These are phyloP conservation scores for Phycomyces nitens DNA, from an alignment of 192 early-diverging fungal species.

Conservation along the genomic window DNA sequence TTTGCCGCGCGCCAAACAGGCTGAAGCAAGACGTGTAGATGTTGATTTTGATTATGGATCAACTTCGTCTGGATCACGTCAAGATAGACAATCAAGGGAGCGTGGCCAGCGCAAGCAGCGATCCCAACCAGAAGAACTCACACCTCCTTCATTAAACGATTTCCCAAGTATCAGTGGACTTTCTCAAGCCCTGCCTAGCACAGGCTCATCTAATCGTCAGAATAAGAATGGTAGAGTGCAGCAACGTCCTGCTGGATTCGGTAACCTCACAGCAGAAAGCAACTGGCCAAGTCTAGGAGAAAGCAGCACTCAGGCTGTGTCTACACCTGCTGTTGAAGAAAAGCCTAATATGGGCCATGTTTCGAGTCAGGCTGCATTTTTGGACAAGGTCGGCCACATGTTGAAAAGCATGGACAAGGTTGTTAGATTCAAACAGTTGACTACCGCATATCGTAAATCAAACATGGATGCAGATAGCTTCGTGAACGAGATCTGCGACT, in stretches of 20 bases:
- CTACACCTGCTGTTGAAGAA: background rate
- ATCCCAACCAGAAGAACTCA: background rate
- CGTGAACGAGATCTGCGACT: constrained; percentile 34
- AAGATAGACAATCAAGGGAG: constrained; percentile 11
- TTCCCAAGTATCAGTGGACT: constrained; percentile 20
- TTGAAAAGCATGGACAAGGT: constrained; percentile 38
- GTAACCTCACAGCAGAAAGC: background rate
- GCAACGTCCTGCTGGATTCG: background rate
- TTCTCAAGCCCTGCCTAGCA: background rate
- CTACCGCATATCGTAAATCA: constrained; percentile 39
- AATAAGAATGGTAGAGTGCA: background rate
- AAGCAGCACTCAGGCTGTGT: background rate
- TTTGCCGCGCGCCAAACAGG: constrained; percentile 32
- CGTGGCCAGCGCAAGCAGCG: constrained; percentile 9
- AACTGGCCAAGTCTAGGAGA: constrained; percentile 30
- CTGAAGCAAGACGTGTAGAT: constrained; percentile 36
- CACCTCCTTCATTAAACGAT: constrained; percentile 3
- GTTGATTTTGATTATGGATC: constrained; percentile 25
- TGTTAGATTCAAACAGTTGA: constrained; percentile 44
- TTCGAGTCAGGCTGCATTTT: constrained; percentile 36
- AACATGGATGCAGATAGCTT: constrained; percentile 35
- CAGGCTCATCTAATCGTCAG: background rate
- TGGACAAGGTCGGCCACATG: constrained; percentile 38
- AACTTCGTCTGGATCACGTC: constrained; percentile 2
- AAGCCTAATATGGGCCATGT: background rate